Evolutionary conservation across 768 basidiomycete species (phyloP), one percentile per base, ranked within the genome.

Genomic region (Asterophora parasitica): DNA sequence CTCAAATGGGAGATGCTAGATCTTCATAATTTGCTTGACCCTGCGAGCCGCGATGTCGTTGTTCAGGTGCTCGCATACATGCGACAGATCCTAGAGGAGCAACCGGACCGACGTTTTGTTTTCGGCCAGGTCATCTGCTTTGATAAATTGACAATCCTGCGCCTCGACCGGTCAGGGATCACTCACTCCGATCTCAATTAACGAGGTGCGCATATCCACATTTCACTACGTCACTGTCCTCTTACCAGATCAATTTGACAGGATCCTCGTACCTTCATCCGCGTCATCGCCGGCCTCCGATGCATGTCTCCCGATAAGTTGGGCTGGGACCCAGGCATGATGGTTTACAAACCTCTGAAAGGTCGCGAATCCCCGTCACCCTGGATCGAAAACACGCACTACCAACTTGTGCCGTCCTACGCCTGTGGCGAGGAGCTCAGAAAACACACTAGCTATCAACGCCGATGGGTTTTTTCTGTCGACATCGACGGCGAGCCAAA

Each of bases 251-350:
- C 23, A 23, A 23, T 23, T 35, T 38, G 9, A 13, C 33, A 49
- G 42, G 37, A 49, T 12, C 42, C 42, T 4, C 5, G 28, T 10
- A 20, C 4, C 17, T 47, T 46, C 11, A 35, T 54, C 39, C 46
- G 32, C 12, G 36, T 51, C 13, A 38, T 54, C 0, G 19, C 43
- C 15, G 46, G 41, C 10, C 35, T 50, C 1, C 36, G 27, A 2
- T 8, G 4, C 9, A 41, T 47, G 32, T 20, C 10, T 2, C 49
- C 53, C 1, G 37, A 43, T n/a, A 19, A 42, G 41, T 41, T 54
- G 16, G 53, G 53, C 17, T 54, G 53, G 49, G 44, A 54, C 28
- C 40, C 41, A 8, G 13, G 28, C 0, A 54, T 54, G 53, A 32
- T 30, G 20, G 17, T 54, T 0, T 50, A 48, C 40, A 10, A 16